phyloP scores from a whole-genome alignment of 1,284 basidiomycete species.

The Cryptococcus jaspeensis region DNA sequence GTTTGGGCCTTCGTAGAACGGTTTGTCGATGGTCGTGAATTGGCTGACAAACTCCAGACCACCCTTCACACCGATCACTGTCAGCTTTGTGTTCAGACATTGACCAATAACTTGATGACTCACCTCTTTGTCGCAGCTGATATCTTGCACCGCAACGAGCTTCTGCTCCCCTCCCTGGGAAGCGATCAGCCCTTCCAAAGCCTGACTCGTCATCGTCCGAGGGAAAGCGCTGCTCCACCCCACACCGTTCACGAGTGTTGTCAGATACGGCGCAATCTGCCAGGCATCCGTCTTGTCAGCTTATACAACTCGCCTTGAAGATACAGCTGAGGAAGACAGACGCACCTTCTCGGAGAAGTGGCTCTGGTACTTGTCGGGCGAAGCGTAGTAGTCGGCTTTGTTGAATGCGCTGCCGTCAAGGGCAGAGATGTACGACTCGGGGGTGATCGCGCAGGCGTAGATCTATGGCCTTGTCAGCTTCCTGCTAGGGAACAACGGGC shows the following conservation, averaged over 20 bases:
- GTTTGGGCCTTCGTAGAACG: constrained; percentile 61
- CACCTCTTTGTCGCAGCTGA: constrained; percentile 79
- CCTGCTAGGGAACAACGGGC: not conserved
- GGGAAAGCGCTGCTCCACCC: constrained; percentile 79
- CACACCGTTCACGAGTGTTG: constrained; percentile 77
- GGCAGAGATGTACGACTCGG: constrained; percentile 66
- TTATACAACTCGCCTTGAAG: not conserved
- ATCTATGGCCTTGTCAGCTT: constrained; percentile 53
- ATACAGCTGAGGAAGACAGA: not conserved
- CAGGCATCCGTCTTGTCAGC: not conserved
- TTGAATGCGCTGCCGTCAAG: constrained; percentile 61
- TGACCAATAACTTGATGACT: constrained; percentile 10
- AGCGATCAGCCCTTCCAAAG: constrained; percentile 58
- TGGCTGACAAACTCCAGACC: constrained; percentile 77
- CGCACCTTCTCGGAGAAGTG: constrained; percentile 67
- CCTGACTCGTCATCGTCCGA: constrained; percentile 68
- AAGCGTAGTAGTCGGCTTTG: constrained; percentile 67
- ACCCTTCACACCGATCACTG: constrained; percentile 55
- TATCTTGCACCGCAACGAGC: constrained; percentile 73
- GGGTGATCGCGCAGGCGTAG: constrained; percentile 72
- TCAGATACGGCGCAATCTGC: constrained; percentile 80
- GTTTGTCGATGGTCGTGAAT: constrained; percentile 70
- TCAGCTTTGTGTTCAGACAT: constrained; percentile 4
- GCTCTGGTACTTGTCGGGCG: constrained; percentile 66
- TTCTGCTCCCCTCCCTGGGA: constrained; percentile 51